Conservation (phyloP, 495 filamentous ascomycete genomes). For the Penicillium canariense region DNA sequence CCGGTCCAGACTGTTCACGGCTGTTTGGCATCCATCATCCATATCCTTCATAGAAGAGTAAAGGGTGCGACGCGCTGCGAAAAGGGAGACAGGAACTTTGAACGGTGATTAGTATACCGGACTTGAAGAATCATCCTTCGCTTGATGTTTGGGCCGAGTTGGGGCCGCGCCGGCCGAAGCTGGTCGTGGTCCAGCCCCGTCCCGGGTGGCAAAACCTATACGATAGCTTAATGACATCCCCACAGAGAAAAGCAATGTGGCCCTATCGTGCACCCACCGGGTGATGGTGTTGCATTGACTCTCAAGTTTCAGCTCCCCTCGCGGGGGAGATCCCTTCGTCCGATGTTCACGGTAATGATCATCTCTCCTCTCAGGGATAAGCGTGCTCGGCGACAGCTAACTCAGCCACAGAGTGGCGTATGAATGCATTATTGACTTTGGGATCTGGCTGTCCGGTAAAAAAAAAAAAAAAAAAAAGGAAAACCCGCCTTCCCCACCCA, state of each 20-base stretch:
- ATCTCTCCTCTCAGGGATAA: conserved; percentile 8
- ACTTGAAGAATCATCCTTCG: no score
- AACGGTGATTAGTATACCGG: no score
- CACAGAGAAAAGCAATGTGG: conserved; percentile 1
- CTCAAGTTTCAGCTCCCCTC: conserved; percentile 14
- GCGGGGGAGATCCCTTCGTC: conserved; percentile 7
- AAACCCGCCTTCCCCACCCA: not conserved
- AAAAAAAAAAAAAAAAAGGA: not conserved
- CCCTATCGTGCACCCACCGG: not conserved
- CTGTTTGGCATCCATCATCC: not conserved
- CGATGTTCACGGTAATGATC: conserved; percentile 6
- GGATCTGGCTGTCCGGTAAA: not conserved
- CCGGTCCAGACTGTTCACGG: no score
- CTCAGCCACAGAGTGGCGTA: conserved; percentile 22
- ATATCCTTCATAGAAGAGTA: no score
- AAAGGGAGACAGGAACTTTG: no score
- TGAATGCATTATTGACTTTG: not conserved
- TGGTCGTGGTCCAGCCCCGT: not conserved
- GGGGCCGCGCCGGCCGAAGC: conserved; percentile 1
- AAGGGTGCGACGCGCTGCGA: no score
- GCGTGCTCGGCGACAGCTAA: not conserved
- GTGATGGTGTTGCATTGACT: conserved; percentile 5
- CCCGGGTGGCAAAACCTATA: conserved; percentile 5
- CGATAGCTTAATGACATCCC: not conserved
- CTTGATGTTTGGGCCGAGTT: not conserved